Base-by-base conservation (phyloP, 1,284 basidiomycete genomes). In the Cryptococcus floricola region DNA sequence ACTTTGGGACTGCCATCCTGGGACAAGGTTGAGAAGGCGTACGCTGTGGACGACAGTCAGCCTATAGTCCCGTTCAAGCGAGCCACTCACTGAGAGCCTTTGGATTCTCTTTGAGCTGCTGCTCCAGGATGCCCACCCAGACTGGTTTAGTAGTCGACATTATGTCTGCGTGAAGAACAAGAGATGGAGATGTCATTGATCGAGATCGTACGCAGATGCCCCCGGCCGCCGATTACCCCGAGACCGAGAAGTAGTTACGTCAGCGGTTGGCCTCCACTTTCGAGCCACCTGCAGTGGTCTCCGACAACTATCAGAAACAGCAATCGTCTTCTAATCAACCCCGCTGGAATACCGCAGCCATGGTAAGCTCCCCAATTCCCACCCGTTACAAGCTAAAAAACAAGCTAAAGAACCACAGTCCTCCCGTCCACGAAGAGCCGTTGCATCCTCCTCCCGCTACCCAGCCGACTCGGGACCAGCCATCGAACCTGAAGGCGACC, bases 1-100 rank as follows among this genome's bases (percentile, higher is more conserved):
- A 71, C 70, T 52, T 69, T 65, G 4, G 75, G 75, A 42, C 60
- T 59, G 28, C 65, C 62, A 18, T 64, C 63, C 12, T 58, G 54
- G 5, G 62, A 62, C 5, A 67, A 50, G 12, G 73, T 71, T 9
- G 71, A 59, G 27, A 74, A 56, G 13, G 70, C 65, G 57, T 73
- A 75, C 1, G 61, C 73, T 75, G 56, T 7, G 23, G 10, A 8
- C 31, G 5, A 39, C 27, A n/a, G 34, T 44, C 31, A 52, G 16
- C 38, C 19, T 28, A 13, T 45, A 18, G 8, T 18, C 23, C 13
- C 48, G 19, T 8, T 38, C 28, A 10, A 49, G 6, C 6, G 31
- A 42, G 13, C 1, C 8, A 60, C 69, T 54, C 44, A 70, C 71
- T 58, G 18, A 57, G 57, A n/a, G 50, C 50, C 43, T 65, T 64